A percentile compares a stretch with the other conserved stretches of the same genome.
Evolutionary conservation across 495 filamentous ascomycete genomes (phyloP).

Genomic region (Xylaria scruposa): DNA sequence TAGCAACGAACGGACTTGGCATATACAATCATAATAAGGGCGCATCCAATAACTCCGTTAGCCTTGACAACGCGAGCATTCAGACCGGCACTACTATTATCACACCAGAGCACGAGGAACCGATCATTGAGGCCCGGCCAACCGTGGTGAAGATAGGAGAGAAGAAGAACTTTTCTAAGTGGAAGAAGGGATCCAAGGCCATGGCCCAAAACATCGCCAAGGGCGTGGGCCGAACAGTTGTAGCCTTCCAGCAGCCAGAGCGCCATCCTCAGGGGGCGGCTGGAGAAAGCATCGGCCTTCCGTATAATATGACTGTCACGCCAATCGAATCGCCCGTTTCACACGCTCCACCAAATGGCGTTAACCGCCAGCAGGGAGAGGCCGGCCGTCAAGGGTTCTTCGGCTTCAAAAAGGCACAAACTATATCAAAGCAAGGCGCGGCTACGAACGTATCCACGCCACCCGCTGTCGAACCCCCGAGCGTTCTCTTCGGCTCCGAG

Average conservation of each 20-base stretch:
- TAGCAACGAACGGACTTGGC: constrained; percentile 76
- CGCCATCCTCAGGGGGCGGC: constrained; percentile 58
- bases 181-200: constrained; percentile 94
- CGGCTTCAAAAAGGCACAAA: constrained; percentile 66
- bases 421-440: constrained; percentile 57
- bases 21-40: constrained; percentile 83
- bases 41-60: constrained; percentile 70
- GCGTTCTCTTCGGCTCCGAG: constrained; percentile 87
- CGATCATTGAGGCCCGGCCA: constrained; percentile 74
- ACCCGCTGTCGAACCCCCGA: constrained; percentile 60
- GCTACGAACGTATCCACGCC: constrained; percentile 59
- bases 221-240: constrained; percentile 83
- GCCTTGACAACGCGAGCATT: constrained; percentile 56
- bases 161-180: constrained; percentile 95
- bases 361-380: constrained; percentile 54
- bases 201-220: constrained; percentile 94
- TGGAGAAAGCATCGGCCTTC: constrained; percentile 64
- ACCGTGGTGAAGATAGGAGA: constrained; percentile 85
- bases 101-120: constrained; percentile 69
- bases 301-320: constrained; percentile 65
- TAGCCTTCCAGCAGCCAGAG: constrained; percentile 59
- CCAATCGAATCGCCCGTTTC: constrained; percentile 54
- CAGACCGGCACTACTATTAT: constrained; percentile 65
- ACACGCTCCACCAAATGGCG: constrained; percentile 32
- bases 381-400: constrained; percentile 73